Evolutionary conservation across 192 early-diverging fungal genomes (phyloP), one percentile per base, ranked within the genome.

Genomic region (Pilaira anomala): DNA sequence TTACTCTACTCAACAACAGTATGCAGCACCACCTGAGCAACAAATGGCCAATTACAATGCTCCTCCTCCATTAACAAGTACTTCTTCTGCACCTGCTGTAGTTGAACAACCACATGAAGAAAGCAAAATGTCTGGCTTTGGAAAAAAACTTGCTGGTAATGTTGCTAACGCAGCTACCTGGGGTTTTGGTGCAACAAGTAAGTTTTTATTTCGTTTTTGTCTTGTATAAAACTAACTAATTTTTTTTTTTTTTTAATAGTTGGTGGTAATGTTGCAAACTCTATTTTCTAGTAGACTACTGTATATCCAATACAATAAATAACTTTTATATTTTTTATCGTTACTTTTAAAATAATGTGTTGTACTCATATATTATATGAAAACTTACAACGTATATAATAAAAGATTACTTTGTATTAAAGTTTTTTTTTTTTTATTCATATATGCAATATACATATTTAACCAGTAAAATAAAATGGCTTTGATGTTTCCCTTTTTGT

Each of bases 151-250:
- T 49, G 69, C 63, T 25, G 53, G 53, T 6, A 29, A 69, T 41
- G 68, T 69, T 14, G 68, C 53, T 39, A 50, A 42, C 21, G 68
- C 61, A 2, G 68, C 68, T 2, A 48, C 54, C 8, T 69, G 60
- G 60, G 68, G 68, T 29, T 56, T 69, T 49, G 68, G 68, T 57
- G 62, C 62, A 30, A 63, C 68, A 49, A 22, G 66, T 68, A 62
- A 62, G 66, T 45, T 49, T n/a, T 13, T 21, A 25, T 14, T 3
- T 9, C 2, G 2, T 1, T 26, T 36, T 9, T 13, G 16, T 21
- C 3, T 3, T 8, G 3, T 25, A 24, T 21, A 12, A n/a, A 2
- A 26, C 40, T 24, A 24, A 46, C 18, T 53, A 16, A 30, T 30
- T 30, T 50, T n/a, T 50, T 36, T 61, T 39, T 21, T 50, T 25